Conservation (phyloP, 306 rosid genomes). For the Senna tora region DNA sequence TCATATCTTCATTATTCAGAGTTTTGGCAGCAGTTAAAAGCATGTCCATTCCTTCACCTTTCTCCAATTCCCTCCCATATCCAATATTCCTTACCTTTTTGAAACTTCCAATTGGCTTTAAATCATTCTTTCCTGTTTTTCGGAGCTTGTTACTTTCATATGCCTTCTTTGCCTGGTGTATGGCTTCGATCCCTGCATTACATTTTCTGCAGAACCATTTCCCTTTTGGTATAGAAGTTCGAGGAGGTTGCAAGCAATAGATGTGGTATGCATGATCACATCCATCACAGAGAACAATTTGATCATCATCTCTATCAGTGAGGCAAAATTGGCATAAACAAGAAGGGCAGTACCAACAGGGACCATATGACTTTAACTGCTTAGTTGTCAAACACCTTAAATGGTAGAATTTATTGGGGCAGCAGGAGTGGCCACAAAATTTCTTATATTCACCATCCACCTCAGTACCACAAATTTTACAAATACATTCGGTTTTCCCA, state of each 20-base stretch:
- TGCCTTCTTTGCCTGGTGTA: constrained; percentile 57
- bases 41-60: constrained; percentile 78
- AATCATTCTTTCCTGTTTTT: constrained; percentile 43
- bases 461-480: constrained; percentile 68
- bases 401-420: constrained; percentile 71
- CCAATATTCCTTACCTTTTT: constrained; percentile 50
- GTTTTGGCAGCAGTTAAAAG: constrained; percentile 74
- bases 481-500: constrained; percentile 27
- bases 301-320: constrained; percentile 63
- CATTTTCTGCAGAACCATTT: constrained; percentile 90
- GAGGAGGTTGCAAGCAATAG: constrained; percentile 81
- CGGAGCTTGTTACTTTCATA: constrained; percentile 52
- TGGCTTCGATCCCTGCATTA: constrained; percentile 58
- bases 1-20: constrained; percentile 55
- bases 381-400: constrained; percentile 73
- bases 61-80: constrained; percentile 50
- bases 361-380: constrained; percentile 57
- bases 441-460: constrained; percentile 50
- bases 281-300: constrained; percentile 85
- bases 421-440: constrained; percentile 63
- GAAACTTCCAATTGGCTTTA: constrained; percentile 33
- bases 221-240: constrained; percentile 60
- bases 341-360: constrained; percentile 88
- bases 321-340: constrained; percentile 86
- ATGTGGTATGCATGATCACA: constrained; percentile 90